Evolutionary conservation across 345 rosid species (phyloP), one percentile per base, ranked within the genome.

Genomic region (Boechera stricta): DNA sequence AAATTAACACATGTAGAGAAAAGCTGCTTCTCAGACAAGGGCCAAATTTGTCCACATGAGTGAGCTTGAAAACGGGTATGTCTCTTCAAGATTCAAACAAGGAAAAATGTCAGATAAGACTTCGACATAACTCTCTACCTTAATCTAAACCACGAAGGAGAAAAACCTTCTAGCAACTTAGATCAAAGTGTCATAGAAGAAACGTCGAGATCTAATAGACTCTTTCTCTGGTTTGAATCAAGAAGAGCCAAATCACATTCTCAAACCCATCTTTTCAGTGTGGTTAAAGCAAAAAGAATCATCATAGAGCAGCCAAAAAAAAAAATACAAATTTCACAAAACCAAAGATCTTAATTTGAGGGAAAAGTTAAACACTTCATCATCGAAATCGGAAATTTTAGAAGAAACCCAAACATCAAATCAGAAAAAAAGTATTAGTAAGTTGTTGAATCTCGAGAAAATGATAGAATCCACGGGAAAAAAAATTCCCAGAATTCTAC

Each of bases 251-350:
- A 21, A 58, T 0, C 71, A 67, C 49, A 38, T 62, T 62, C 66
- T 9, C 67, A 58, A 73, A 0, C 66, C 10, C 82, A 45, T 67
- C 38, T 73, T 54, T 73, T 79, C 78, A 54, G 82, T 79, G 82
- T 79, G 82, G 78, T 79, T 79, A 79, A 73, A 79, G 82, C 82
- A 79, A 73, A 2, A 26, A 1, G 56, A 73, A 79, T 73, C 82
- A 73, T 79, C 78, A 79, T 2, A 35, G 82, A 73, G 73, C 73
- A 75, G 72, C 78, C 28, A 11, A 53, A 64, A 60, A 39, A 16
- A 3, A 2, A 15, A 15, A 51, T 9, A 36, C 11, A 63, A 53
- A 21, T 12, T 6, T 55, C 47, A 41, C n/a, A 51, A 45, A 49
- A 52, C 11, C 44, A 2, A 10, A 63, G 3, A 31, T 8, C 36